A percentile compares a stretch with the other conserved stretches of the same genome.
phyloP scores from a whole-genome alignment of 2,329 filamentous ascomycete species.

The Penicillium sp. region DNA sequence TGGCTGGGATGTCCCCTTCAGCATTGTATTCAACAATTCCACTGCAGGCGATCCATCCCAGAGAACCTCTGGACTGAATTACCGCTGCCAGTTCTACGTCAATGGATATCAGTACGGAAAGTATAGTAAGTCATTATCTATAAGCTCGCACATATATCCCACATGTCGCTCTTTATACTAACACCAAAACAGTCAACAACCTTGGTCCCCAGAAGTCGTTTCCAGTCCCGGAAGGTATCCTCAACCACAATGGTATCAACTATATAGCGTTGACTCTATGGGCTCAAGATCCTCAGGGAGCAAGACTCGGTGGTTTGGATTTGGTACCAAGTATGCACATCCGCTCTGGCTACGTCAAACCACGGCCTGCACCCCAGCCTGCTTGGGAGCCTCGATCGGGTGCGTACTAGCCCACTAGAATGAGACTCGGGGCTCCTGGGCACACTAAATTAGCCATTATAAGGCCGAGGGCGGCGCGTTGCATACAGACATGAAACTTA shows the following conservation, averaged over 20 bases:
- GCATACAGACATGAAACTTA: no score
- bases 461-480: neutral
- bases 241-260: conserved; percentile 57
- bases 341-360: conserved; percentile 20
- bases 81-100: conserved; percentile 55
- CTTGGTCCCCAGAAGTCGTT: conserved; percentile 58
- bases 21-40: conserved; percentile 52
- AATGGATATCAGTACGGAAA: conserved; percentile 63
- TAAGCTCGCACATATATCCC: neutral
- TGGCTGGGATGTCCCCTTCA: conserved; percentile 60
- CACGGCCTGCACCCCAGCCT: conserved; percentile 14
- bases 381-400: conserved; percentile 15
- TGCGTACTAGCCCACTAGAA: conserved; percentile 15
- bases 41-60: neutral
- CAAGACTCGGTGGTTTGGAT: conserved; percentile 40
- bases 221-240: conserved; percentile 59
- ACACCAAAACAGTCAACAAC: conserved; percentile 48
- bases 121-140: conserved; percentile 40
- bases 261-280: conserved; percentile 56
- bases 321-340: conserved; percentile 14
- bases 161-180: neutral
- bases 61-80: conserved; percentile 28
- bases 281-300: conserved; percentile 51
- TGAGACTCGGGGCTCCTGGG: no score
- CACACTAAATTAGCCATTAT: neutral